Base-by-base conservation (phyloP, 163 green algal species). In the Scenedesmus sp. region DNA sequence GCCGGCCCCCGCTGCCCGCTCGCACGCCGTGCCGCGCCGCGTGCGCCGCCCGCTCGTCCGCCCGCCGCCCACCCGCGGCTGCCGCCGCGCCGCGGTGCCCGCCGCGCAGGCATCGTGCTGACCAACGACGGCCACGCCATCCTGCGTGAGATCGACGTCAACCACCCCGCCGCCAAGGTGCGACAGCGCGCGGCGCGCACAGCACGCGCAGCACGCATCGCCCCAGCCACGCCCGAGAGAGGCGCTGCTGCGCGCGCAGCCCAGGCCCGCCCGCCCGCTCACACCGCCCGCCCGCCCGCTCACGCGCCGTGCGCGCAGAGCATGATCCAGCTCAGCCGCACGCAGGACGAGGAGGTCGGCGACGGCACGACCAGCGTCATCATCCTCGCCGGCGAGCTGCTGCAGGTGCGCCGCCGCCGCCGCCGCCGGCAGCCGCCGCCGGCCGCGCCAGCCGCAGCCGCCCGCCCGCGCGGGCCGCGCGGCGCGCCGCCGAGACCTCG, bases 111-210 rank as follows among this genome's bases (percentile, higher is more conserved):
- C 44, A 99, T 99, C 67, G 94, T 99, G 45, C 86, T 99, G 9
- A 99, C 96, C 13, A 99, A 99, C 77, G 96, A 99, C 75, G 96
- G 96, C 34, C 97, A 99, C 76, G 96, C 96, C 4, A 99, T 99
- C 53, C 82, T 99, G 63, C 88, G 96, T 10, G 96, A 99, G 79
- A 98, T 99, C 60, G 96, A 99, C 67, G 96, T 99, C 1, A 88
- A 85, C 2, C 96, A 99, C 79, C 96, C 96, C 51, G 96, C 96
- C 58, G 96, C 96, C 39, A 99, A 99, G 91, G 92, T 95, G 28
- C 24, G 7, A 10, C 7, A 10, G 39, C 39, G 39, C 39, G 39
- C 39, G 7, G 10, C 39, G 47, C 9, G 14, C 24, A 24, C 2
- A 24, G 56, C 56, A 45, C 10, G 17, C 13, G 31, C 31, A 48